Percentiles rank a stretch among this genome's conserved stretches.
These are phyloP conservation scores for Thielaviopsis euricoi DNA, from an alignment of 2,329 filamentous ascomycete species.

Conservation along the genomic window DNA sequence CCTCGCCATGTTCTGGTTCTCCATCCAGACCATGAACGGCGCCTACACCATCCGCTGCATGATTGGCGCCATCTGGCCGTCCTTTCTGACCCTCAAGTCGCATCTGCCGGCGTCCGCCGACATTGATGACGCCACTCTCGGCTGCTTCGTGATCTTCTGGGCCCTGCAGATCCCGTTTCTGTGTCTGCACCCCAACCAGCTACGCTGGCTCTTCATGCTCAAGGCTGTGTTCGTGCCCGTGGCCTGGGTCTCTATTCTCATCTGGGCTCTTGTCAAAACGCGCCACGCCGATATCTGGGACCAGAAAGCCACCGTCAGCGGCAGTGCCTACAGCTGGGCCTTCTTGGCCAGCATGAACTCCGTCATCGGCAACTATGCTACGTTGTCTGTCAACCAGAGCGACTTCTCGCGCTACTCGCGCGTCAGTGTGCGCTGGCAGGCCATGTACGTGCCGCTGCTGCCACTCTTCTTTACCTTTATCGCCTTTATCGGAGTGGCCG, in stretches of 20 bases:
- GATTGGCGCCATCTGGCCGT: slow-evolving; percentile 26
- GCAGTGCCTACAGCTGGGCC: slow-evolving; percentile 28
- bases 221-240: slow-evolving; percentile 19
- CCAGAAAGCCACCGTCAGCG: slow-evolving; percentile 16
- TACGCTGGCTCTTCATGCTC: slow-evolving; percentile 26
- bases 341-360: slow-evolving; percentile 26
- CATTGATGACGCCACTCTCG: slow-evolving; percentile 21
- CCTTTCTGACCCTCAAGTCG: slow-evolving; percentile 22
- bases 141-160: slow-evolving; percentile 31
- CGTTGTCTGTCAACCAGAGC: slow-evolving; percentile 33
- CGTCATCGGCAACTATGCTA: slow-evolving; percentile 32
- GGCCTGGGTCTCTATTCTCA: slow-evolving; percentile 16
- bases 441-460: slow-evolving; percentile 15
- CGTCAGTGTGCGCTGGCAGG: slow-evolving; percentile 4
- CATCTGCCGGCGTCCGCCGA: slow-evolving; percentile 20
- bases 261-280: slow-evolving; percentile 21
- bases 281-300: slow-evolving; percentile 14
- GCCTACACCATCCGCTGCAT: slow-evolving; percentile 13
- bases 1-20: slow-evolving; percentile 19
- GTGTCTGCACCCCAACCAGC: slow-evolving; percentile 26
- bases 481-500: slow-evolving; percentile 25
- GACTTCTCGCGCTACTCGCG: slow-evolving; percentile 19
- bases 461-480: slow-evolving; percentile 27
- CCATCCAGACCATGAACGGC: slow-evolving; percentile 20
- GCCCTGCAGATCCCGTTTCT: slow-evolving; percentile 27